Conservation (phyloP, 805 yeast species). For the Hanseniaspora nectarophila region DNA sequence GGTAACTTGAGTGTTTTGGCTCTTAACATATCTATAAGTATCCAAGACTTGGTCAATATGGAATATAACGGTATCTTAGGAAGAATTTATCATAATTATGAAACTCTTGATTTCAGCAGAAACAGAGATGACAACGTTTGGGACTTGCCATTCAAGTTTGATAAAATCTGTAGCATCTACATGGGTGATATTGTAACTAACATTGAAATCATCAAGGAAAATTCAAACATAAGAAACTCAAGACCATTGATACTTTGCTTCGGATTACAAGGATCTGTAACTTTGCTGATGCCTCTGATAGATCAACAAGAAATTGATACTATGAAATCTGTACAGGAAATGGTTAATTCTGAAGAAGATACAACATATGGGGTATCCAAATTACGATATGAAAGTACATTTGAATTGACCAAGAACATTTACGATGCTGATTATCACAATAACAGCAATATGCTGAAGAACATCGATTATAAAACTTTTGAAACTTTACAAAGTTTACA, state of each 20-base stretch:
- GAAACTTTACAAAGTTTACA: neutral
- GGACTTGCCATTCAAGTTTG: constrained; percentile 11
- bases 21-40: neutral
- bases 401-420: constrained; percentile 3
- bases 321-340: neutral
- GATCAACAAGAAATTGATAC: neutral
- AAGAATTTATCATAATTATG: neutral
- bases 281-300: neutral
- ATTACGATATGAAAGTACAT: constrained; percentile 9
- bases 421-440: constrained; percentile 5
- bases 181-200: constrained; percentile 9
- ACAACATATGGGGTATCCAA: neutral
- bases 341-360: neutral
- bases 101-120: neutral
- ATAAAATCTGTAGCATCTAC: constrained; percentile 2
- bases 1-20: constrained; percentile 1
- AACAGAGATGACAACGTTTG: constrained; percentile 14
- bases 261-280: constrained; percentile 12
- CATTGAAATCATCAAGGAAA: neutral
- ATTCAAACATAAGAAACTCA: constrained; percentile 2
- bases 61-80: neutral
- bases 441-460: neutral
- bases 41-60: neutral
- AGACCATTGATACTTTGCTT: constrained; percentile 5
- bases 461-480: neutral